Percentiles rank a stretch among this genome's conserved stretches.
phyloP scores from a whole-genome alignment of 192 early-diverging fungal species.

The Ambispora gerdemannii region DNA sequence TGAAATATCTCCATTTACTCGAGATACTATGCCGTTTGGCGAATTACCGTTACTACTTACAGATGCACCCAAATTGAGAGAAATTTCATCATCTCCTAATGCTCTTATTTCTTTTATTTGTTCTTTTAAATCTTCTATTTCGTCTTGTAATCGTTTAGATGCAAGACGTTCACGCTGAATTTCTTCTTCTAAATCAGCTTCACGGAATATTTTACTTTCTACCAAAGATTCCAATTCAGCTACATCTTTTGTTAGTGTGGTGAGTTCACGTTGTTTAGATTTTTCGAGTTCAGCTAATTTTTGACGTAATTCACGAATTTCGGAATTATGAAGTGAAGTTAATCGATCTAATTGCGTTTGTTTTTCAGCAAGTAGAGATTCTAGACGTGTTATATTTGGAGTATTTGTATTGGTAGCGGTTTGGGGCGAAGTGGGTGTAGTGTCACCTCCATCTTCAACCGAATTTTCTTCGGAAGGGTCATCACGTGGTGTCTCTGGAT shows the following conservation, averaged over 20 bases:
- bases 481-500: neutral
- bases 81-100: neutral
- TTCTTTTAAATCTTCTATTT: conserved; percentile 51
- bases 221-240: conserved; percentile 63
- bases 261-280: conserved; percentile 59
- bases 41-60: neutral
- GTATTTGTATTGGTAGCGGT: conserved; percentile 18
- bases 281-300: conserved; percentile 54
- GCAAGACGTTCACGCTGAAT: conserved; percentile 47
- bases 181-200: conserved; percentile 64
- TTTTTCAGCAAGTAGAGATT: conserved; percentile 41
- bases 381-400: conserved; percentile 35
- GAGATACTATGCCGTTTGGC: neutral
- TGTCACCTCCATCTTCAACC: conserved; percentile 33
- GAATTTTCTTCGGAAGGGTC: conserved; percentile 5
- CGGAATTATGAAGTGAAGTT: conserved; percentile 46
- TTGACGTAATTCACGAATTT: conserved; percentile 49
- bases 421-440: conserved; percentile 10
- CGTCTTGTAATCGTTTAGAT: conserved; percentile 40
- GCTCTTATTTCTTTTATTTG: conserved; percentile 47
- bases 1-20: neutral
- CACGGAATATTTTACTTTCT: conserved; percentile 72
- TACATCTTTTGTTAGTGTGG: conserved; percentile 60
- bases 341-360: conserved; percentile 48
- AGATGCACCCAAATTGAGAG: neutral